Percentiles rank a stretch among this genome's conserved stretches.
phyloP scores from a whole-genome alignment of 768 basidiomycete species.

The Mycena leptocephala region DNA sequence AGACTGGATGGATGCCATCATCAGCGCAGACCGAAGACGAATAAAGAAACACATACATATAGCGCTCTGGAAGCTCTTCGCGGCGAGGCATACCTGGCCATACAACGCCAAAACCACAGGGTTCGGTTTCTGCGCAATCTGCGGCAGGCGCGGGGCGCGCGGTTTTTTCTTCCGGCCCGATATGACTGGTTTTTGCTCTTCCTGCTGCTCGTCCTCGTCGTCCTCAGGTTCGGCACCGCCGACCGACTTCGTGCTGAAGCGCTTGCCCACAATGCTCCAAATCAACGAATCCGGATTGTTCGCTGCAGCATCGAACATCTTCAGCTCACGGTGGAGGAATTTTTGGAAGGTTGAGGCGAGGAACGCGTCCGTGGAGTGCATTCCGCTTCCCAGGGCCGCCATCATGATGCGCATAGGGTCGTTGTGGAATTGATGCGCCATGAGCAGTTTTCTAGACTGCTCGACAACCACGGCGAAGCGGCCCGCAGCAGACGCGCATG shows the following conservation, averaged over 20 bases:
- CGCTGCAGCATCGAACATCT: constrained; percentile 76
- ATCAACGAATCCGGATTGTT: constrained; percentile 72
- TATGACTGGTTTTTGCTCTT: constrained; percentile 38
- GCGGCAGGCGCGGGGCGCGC: constrained; percentile 38
- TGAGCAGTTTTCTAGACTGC: constrained; percentile 84
- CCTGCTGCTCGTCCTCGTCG: constrained; percentile 52
- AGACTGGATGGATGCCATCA: constrained; percentile 69
- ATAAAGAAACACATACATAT: constrained; percentile 73
- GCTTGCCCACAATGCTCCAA: constrained; percentile 74
- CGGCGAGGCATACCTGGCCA: constrained; percentile 87
- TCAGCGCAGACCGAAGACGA: background rate
- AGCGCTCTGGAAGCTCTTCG: constrained; percentile 92
- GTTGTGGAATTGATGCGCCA: constrained; percentile 87
- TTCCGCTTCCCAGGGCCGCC: constrained; percentile 80
- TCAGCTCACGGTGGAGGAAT: constrained; percentile 86
- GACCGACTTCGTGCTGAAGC: constrained; percentile 57
- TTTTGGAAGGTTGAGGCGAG: constrained; percentile 88
- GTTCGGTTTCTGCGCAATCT: constrained; percentile 79
- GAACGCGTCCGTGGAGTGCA: constrained; percentile 82
- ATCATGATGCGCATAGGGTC: constrained; percentile 87
- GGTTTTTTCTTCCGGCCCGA: constrained; percentile 3
- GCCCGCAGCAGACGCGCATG: constrained; percentile 77
- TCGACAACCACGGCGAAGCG: constrained; percentile 78
- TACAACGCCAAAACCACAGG: constrained; percentile 83
- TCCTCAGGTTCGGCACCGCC: constrained; percentile 57